Percentiles rank a stretch among this genome's conserved stretches.
These are phyloP conservation scores for Phytophthora uliginosa DNA, from an alignment of 352 stramenopile genomes.

Conservation along the genomic window DNA sequence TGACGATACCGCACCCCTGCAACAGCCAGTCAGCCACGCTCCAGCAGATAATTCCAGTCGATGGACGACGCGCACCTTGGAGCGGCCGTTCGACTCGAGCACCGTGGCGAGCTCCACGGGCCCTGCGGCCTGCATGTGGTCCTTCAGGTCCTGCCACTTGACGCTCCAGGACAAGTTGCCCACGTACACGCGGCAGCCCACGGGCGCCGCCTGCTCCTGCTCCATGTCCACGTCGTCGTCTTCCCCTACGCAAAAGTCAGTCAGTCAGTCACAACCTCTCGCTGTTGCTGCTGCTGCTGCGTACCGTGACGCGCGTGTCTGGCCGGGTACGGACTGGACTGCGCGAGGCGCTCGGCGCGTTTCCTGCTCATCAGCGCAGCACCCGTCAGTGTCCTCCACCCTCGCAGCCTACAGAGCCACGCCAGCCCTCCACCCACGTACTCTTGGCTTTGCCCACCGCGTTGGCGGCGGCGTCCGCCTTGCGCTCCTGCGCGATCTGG, in stretches of 20 bases:
- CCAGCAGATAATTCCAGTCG: background rate
- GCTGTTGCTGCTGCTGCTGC: background rate
- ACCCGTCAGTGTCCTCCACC: constrained; percentile 23
- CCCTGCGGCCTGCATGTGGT: constrained; percentile 81
- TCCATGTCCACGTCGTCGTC: constrained; percentile 33
- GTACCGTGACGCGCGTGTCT: constrained; percentile 40
- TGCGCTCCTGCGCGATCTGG: constrained; percentile 68
- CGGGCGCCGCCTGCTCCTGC: constrained; percentile 31
- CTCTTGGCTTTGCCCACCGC: constrained; percentile 58
- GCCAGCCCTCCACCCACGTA: constrained; percentile 48
- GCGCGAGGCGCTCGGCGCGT: constrained; percentile 67
- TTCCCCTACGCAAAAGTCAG: constrained; percentile 11
- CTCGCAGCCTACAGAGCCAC: constrained; percentile 7
- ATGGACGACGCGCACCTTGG: constrained; percentile 60
- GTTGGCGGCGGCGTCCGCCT: constrained; percentile 29
- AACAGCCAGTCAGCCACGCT: constrained; percentile 3
- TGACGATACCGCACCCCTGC: constrained; percentile 95
- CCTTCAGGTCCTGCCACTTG: constrained; percentile 86
- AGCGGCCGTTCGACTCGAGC: constrained; percentile 74
- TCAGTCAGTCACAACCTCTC: background rate
- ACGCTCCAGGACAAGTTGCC: constrained; percentile 90
- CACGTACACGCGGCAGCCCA: constrained; percentile 79
- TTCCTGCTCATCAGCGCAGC: constrained; percentile 51
- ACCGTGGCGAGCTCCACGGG: constrained; percentile 77
- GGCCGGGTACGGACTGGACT: constrained; percentile 62